These are phyloP conservation scores for Avena atlantica DNA, from an alignment of 176 grass and related monocot genomes.

Conservation along the genomic window DNA sequence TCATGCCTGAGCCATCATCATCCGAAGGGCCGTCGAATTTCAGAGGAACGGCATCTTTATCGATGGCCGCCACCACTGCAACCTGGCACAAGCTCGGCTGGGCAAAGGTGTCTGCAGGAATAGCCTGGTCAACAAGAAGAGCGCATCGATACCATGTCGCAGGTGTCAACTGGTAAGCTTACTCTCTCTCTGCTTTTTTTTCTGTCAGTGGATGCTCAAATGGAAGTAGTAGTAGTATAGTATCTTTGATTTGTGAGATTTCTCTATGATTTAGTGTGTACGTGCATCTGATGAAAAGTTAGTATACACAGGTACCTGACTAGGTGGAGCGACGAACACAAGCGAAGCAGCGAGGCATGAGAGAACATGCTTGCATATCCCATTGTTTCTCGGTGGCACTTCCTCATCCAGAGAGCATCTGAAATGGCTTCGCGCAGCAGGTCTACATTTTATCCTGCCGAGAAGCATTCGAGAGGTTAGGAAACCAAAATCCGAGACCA, in stretches of 20 bases:
- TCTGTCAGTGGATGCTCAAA: not conserved
- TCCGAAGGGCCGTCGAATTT: conserved; percentile 56
- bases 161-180: not conserved
- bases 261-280: not conserved
- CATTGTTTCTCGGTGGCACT: not conserved
- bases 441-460: conserved; percentile 30
- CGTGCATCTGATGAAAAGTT: not conserved
- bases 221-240: not conserved
- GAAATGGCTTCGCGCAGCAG: not conserved
- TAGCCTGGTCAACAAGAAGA: conserved; percentile 68
- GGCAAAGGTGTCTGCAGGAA: conserved; percentile 59
- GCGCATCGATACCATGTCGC: conserved; percentile 26
- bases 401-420: conserved; percentile 35
- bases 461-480: not conserved
- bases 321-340: conserved; percentile 56
- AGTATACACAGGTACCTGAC: conserved; percentile 32
- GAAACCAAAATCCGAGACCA: not conserved
- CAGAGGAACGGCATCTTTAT: conserved; percentile 39
- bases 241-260: not conserved
- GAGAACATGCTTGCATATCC: conserved; percentile 49
- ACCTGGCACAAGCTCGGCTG: conserved; percentile 59
- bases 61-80: conserved; percentile 44
- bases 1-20: conserved; percentile 45
- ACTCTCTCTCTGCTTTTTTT: too few relatives aligned
- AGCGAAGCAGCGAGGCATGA: conserved; percentile 70